Conservation (phyloP, 2,329 filamentous ascomycete genomes). For the Cadophora luteo-olivacea region DNA sequence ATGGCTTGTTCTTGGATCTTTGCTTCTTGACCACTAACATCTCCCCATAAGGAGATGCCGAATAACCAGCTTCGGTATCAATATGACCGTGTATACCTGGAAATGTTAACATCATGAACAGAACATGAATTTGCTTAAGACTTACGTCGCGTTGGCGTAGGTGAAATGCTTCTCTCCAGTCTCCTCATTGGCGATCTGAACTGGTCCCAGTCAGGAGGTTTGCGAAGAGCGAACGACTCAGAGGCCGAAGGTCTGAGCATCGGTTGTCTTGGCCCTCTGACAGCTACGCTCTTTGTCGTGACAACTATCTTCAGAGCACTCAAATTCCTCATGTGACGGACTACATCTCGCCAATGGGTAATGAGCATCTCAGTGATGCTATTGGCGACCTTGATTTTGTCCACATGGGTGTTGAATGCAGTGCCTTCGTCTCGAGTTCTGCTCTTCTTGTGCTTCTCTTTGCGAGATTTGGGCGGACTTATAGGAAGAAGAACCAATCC, state of each 20-base stretch:
- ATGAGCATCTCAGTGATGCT: slow-evolving; percentile 70
- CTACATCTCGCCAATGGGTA: slow-evolving; percentile 68
- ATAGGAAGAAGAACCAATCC: slow-evolving; percentile 40
- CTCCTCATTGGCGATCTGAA: slow-evolving; percentile 32
- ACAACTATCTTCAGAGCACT: slow-evolving; percentile 29
- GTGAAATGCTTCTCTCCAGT: slow-evolving; percentile 44
- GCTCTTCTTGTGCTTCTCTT: slow-evolving; percentile 48
- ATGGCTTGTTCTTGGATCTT: slow-evolving; percentile 35
- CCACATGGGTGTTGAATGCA: slow-evolving; percentile 46
- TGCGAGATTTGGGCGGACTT: slow-evolving; percentile 50
- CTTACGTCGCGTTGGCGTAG: slow-evolving; percentile 47
- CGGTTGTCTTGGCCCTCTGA: slow-evolving; percentile 27
- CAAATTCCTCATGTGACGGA: slow-evolving; percentile 63
- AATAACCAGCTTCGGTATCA: slow-evolving; percentile 2
- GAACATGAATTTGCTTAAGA: not conserved
- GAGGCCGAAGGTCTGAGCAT: slow-evolving; percentile 50
- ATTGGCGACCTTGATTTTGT: slow-evolving; percentile 65
- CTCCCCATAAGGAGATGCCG: slow-evolving; percentile 20
- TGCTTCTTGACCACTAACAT: slow-evolving; percentile 38
- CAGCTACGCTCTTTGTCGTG: slow-evolving; percentile 26
- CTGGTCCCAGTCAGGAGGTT: slow-evolving; percentile 48
- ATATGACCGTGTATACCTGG: slow-evolving; percentile 18
- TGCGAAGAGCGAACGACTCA: slow-evolving; percentile 49
- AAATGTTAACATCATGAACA: not conserved
- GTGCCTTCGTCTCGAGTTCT: slow-evolving; percentile 36